A percentile compares a stretch with the other conserved stretches of the same genome.
phyloP scores from a whole-genome alignment of 768 basidiomycete genomes.

The Leccinum boreale region DNA sequence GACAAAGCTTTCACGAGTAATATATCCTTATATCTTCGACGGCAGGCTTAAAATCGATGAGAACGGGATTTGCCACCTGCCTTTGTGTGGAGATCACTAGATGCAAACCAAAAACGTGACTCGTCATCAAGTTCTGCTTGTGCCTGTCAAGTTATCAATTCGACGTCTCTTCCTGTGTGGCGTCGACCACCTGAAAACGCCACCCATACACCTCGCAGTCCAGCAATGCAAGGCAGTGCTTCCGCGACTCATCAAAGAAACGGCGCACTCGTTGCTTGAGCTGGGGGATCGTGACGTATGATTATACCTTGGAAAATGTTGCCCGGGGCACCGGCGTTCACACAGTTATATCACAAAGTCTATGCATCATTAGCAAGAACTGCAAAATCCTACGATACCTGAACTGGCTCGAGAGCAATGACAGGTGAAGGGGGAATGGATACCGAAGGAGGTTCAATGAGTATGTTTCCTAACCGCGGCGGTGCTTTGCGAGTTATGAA shows the following conservation, averaged over 20 bases:
- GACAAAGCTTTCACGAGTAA: neutral
- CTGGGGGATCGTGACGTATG: too few species aligned
- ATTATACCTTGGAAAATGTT: neutral
- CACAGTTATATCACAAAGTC: neutral
- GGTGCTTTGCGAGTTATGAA: slow-evolving; percentile 70
- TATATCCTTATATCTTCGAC: neutral
- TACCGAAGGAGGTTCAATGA: slow-evolving; percentile 41
- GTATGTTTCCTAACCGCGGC: slow-evolving; percentile 69
- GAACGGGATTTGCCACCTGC: neutral
- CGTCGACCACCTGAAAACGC: too few species aligned
- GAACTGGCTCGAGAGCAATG: slow-evolving; percentile 8
- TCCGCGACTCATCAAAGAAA: neutral
- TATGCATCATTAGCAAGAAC: slow-evolving; percentile 3
- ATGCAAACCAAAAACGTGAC: neutral
- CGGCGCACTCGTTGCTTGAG: neutral
- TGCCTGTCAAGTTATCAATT: too few species aligned
- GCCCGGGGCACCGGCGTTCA: neutral
- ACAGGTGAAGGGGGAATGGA: slow-evolving; percentile 12
- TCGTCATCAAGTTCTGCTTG: neutral
- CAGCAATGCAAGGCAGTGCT: neutral
- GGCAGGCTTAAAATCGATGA: neutral
- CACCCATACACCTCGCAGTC: neutral
- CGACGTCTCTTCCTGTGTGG: too few species aligned
- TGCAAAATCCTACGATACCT: slow-evolving; percentile 5
- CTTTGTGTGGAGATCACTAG: neutral